phyloP scores from a whole-genome alignment of 1,284 basidiomycete species.

The Papiliotrema terrestris region DNA sequence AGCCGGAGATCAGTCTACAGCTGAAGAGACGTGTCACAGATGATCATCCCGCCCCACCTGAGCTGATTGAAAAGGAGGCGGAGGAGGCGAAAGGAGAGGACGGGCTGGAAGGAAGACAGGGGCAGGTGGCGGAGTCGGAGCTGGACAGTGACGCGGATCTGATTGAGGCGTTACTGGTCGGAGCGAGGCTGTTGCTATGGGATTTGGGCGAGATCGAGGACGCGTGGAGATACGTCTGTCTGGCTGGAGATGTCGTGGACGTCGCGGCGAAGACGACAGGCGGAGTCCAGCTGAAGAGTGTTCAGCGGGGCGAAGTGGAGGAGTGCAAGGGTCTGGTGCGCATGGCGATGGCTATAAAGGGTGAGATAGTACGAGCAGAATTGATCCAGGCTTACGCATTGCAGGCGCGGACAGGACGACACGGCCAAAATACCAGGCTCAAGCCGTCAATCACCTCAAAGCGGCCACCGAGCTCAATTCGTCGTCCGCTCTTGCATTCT shows the following conservation, averaged over 20 bases:
- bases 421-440: slow-evolving; percentile 59
- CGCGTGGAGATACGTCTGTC: slow-evolving; percentile 43
- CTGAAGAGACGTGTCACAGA: slow-evolving; percentile 38
- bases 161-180: slow-evolving; percentile 68
- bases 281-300: slow-evolving; percentile 1
- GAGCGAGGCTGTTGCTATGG: slow-evolving; percentile 66
- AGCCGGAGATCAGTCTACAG: slow-evolving; percentile 47
- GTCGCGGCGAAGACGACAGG: not conserved
- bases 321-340: slow-evolving; percentile 47
- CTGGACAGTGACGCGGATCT: slow-evolving; percentile 66
- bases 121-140: slow-evolving; percentile 39
- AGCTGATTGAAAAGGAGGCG: slow-evolving; percentile 11
- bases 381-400: not conserved
- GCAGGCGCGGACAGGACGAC: slow-evolving; percentile 65
- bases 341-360: slow-evolving; percentile 41
- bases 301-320: slow-evolving; percentile 30
- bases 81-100: slow-evolving; percentile 13
- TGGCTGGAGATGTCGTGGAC: slow-evolving; percentile 42
- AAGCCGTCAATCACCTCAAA: slow-evolving; percentile 60
- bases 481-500: slow-evolving; percentile 61
- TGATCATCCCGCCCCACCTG: slow-evolving; percentile 27
- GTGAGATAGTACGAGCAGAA: slow-evolving; percentile 11
- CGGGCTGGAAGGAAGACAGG: slow-evolving; percentile 13
- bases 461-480: slow-evolving; percentile 58
- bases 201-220: slow-evolving; percentile 43